Conservation (phyloP, 768 basidiomycete species). For the Calocera cornea region DNA sequence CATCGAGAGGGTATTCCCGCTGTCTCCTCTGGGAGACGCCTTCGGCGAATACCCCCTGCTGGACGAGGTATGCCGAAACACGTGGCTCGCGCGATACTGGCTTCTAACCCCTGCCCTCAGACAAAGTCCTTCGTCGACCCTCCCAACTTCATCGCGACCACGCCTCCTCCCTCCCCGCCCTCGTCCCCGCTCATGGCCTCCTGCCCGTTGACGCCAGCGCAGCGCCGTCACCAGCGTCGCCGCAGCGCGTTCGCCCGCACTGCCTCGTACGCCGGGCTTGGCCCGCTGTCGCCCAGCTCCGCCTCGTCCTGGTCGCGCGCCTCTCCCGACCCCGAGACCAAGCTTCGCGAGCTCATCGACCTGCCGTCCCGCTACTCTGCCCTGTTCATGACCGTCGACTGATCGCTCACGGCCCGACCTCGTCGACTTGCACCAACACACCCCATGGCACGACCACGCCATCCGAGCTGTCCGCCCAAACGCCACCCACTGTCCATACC, state of each 20-base stretch:
- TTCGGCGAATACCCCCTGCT: constrained; percentile 28
- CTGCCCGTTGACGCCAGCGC: background rate
- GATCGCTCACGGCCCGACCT: background rate
- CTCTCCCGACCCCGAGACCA: background rate
- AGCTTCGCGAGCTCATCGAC: background rate
- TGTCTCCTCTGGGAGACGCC: constrained; percentile 15
- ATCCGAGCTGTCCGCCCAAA: constrained; percentile 4
- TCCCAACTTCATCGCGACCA: background rate
- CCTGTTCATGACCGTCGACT: background rate
- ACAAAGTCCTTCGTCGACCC: background rate
- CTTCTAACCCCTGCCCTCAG: background rate
- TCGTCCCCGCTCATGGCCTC: background rate
- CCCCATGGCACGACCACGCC: background rate
- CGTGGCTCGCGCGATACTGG: background rate
- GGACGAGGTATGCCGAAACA: constrained; percentile 15
- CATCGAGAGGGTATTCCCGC: constrained; percentile 23
- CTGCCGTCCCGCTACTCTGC: background rate
- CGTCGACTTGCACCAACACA: background rate
- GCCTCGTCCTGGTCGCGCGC: background rate
- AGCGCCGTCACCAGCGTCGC: background rate
- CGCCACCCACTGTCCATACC: background rate
- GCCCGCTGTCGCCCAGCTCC: background rate
- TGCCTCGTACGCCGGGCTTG: background rate
- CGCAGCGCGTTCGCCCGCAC: background rate
- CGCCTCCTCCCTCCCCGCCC: background rate